Evolutionary conservation across 805 yeast species (phyloP).

Genomic region (Wickerhamia fluorescens): DNA sequence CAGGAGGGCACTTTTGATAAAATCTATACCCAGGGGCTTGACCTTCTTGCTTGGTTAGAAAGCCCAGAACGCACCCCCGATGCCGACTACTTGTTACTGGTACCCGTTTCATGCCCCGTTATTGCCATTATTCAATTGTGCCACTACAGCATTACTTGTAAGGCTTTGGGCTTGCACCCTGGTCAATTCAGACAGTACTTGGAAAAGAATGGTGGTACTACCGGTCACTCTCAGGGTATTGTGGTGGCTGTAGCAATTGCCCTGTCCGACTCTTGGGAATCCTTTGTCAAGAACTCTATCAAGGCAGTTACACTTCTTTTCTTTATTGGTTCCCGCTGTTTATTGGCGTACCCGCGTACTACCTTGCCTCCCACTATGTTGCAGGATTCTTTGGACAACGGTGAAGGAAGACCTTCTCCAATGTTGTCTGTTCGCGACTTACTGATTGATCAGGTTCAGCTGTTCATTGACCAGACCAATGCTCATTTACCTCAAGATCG

Average conservation of each 20-base stretch:
- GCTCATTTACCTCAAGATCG: slow-evolving; percentile 87
- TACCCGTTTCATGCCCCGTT: slow-evolving; percentile 95
- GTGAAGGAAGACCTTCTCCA: slow-evolving; percentile 96
- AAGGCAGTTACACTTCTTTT: slow-evolving; percentile 82
- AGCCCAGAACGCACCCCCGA: slow-evolving; percentile 84
- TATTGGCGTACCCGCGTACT: slow-evolving; percentile 86
- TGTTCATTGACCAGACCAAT: slow-evolving; percentile 78
- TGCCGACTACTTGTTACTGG: slow-evolving; percentile 77
- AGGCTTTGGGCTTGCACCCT: slow-evolving; percentile 78
- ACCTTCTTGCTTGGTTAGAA: slow-evolving; percentile 80
- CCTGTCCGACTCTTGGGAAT: slow-evolving; percentile 73
- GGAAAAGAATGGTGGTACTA: slow-evolving; percentile 46
- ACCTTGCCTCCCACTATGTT: slow-evolving; percentile 89
- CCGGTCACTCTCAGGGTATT: slow-evolving; percentile 89
- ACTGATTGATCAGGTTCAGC: slow-evolving; percentile 70
- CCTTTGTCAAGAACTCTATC: slow-evolving; percentile 62
- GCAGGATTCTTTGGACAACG: slow-evolving; percentile 85
- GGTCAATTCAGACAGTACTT: slow-evolving; percentile 73
- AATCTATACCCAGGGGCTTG: slow-evolving; percentile 89
- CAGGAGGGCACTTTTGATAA: slow-evolving; percentile 56
- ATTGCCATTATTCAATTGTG: slow-evolving; percentile 93
- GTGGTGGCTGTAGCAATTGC: slow-evolving; percentile 91
- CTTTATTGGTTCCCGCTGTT: slow-evolving; percentile 90
- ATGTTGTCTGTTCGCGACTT: slow-evolving; percentile 94
- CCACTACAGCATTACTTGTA: slow-evolving; percentile 85